Base-by-base conservation (phyloP, 2,329 filamentous ascomycete species). In the Colletotrichum eremochloae region DNA sequence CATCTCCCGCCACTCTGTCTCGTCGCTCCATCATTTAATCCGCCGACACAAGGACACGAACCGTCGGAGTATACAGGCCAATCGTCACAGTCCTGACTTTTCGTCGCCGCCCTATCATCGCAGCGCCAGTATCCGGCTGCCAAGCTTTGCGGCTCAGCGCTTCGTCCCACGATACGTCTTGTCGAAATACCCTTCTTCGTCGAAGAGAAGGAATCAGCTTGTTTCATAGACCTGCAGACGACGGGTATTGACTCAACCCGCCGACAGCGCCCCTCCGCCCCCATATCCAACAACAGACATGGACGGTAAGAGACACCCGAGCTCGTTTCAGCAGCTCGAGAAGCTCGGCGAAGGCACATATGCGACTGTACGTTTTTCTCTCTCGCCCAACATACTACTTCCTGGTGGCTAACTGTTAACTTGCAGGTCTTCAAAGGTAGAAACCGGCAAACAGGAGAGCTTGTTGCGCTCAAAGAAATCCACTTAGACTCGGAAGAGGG, bases 291-390 rank as follows among this genome's bases (percentile, higher is more conserved):
- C 44, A 65, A 11, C 68, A 57, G 52, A 73, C 73, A 98, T 98
- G 96, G 96, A 98, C 84, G 93, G 94, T 80, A 94, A 97, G 82
- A 88, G 93, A 79, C 94, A 98, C 79, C 95, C 96, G 68, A 97
- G 93, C 85, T 98, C 96, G 74, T 99, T 99, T 87, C 96, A 98
- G 89, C 96, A 98, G 91, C 90, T 98, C 82, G 96, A 99, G 85
- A 99, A 96, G 93, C 89, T 99, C 76, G 96, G 96, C 79, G 96
- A 99, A 86, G 96, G 96, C 74, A 99, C 96, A 42, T 99, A 99
- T 90, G 96, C 96, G 44, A 99, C 96, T 44, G 96, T 97, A 87
- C 79, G 91, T 64, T 84, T 58, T 44, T 14, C 55, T 18, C 42
- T 53, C 11, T 15, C n/a, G 5, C 12, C 24, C 33, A 5, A 38